These are phyloP conservation scores for Hyaloscypha bicolor DNA, from an alignment of 495 filamentous ascomycete species.

Conservation along the genomic window DNA sequence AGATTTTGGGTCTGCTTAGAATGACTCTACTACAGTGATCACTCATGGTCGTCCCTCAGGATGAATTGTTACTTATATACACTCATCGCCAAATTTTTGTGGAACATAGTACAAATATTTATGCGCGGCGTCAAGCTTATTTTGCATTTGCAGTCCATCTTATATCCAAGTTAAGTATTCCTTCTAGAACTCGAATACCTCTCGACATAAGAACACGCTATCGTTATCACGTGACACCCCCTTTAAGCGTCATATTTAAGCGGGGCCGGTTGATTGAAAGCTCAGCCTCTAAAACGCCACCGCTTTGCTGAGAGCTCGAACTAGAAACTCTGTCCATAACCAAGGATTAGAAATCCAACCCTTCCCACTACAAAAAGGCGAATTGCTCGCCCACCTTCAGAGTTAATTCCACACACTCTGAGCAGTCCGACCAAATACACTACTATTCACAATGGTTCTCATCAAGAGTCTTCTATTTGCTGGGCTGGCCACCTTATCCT, in stretches of 20 bases:
- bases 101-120: no score
- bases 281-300: slow-evolving; percentile 1
- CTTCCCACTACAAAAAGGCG: not conserved
- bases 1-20: no score
- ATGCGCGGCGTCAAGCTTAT: no score
- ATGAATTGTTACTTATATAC: no score
- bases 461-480: slow-evolving; percentile 56
- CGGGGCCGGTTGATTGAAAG: not conserved
- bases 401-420: not conserved
- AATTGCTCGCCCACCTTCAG: not conserved
- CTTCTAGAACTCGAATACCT: no score
- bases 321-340: slow-evolving; percentile 16
- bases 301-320: not conserved
- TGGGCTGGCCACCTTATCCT: slow-evolving; percentile 36
- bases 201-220: no score
- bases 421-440: not conserved
- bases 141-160: no score
- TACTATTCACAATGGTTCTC: slow-evolving; percentile 37
- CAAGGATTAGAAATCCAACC: slow-evolving; percentile 22
- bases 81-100: no score
- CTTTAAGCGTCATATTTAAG: not conserved
- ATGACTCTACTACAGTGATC: no score
- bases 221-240: not conserved
- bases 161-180: no score
- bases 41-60: no score